phyloP scores from a whole-genome alignment of 106 monocot genomes.

The Platanthera zijinensis region DNA sequence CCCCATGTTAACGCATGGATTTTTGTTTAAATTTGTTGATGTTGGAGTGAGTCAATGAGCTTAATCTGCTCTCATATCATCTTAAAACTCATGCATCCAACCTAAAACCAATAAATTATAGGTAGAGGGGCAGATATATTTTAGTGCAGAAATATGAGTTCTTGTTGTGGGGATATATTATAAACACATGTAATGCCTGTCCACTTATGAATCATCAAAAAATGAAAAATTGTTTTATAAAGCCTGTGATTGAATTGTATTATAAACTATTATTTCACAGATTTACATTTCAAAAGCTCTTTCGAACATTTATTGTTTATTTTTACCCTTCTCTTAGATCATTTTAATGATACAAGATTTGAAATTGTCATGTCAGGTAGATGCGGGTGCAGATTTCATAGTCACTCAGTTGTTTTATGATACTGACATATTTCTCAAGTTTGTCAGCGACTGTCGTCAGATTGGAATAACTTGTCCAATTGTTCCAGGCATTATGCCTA shows the following conservation, averaged over 20 bases:
- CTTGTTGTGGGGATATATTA: too few relatives aligned
- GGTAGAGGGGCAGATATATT: too few relatives aligned
- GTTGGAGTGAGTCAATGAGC: too few relatives aligned
- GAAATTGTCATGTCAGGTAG: slow-evolving; percentile 39
- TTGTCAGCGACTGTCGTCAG: slow-evolving; percentile 87
- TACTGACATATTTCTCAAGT: slow-evolving; percentile 80
- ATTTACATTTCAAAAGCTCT: neutral
- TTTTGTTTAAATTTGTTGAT: too few relatives aligned
- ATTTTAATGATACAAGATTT: neutral
- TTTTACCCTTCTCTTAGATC: neutral
- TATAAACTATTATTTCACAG: neutral
- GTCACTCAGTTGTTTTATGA: slow-evolving; percentile 88
- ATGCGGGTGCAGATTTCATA: slow-evolving; percentile 94
- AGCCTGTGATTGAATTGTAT: neutral
- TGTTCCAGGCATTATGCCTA: slow-evolving; percentile 93
- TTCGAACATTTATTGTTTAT: neutral
- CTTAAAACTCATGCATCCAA: too few relatives aligned
- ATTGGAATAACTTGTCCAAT: slow-evolving; percentile 91
- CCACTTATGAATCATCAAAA: too few relatives aligned
- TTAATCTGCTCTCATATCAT: too few relatives aligned
- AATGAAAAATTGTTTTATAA: neutral
- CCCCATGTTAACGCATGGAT: too few relatives aligned
- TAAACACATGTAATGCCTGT: too few relatives aligned
- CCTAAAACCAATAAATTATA: too few relatives aligned
- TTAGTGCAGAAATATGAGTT: too few relatives aligned